Evolutionary conservation across 305 asterid species (phyloP), one percentile per base, ranked within the genome.

Genomic region (Fraxinus xanthoxyloides): DNA sequence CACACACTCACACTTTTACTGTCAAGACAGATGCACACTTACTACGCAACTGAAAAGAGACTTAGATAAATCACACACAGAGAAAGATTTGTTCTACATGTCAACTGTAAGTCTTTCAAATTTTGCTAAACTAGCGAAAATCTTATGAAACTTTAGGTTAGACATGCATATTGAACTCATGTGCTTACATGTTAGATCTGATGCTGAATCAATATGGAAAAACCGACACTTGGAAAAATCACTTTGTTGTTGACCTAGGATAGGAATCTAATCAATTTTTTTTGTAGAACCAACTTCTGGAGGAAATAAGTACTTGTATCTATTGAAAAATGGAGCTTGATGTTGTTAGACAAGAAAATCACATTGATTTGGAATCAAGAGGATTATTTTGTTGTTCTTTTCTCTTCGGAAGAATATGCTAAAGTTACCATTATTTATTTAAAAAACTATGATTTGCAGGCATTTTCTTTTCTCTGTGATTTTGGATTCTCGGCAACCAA

Each of bases 401-500:
- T 59, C 70, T 59, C 19, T 59, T 19, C 70, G 3, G 70, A 21
- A 59, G 70, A 21, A 61, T 61, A 61, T 61, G 72, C 72, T 61
- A 9, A 61, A 61, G 72, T 61, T 61, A 77, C 56, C 75, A 17
- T 74, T 54, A 74, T 61, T 7, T 43, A 28, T 7, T 32, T 75
- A 0, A 48, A 26, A 17, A n/a, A 26, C 8, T 30, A 19, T 61
- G 56, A 36, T 43, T 80, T 46, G 24, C 54, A 30, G 79, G 38
- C 21, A 76, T 79, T 67, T 10, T 35, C 21, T 48, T 79, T 13
- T 28, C 26, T 5, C 26, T 54, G 26, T 54, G 12, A 54, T 54
- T 31, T 76, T 32, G 73, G 72, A 61, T 77, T 78, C 34, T 70
- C 32, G 31, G 77, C 76, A 80, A 79, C 82, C 78, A 38, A 70